Evolutionary conservation across 2,329 filamentous ascomycete genomes (phyloP).

Genomic region (Penicillium hesseltinei): DNA sequence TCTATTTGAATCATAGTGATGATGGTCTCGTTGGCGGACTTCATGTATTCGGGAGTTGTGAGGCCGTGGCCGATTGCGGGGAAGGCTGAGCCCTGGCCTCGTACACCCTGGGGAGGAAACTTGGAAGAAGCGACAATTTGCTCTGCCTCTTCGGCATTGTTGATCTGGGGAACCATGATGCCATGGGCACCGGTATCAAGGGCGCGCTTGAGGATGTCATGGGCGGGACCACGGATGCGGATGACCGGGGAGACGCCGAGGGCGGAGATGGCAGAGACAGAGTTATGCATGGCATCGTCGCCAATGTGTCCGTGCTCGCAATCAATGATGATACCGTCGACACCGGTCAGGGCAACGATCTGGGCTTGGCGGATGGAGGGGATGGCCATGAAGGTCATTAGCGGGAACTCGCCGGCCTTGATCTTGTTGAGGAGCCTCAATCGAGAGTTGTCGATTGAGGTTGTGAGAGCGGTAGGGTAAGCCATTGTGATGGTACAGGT

Average conservation of each 20-base stretch:
- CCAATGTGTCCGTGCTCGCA: slow-evolving; percentile 31
- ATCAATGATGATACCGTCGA: slow-evolving; percentile 63
- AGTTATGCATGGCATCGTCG: slow-evolving; percentile 31
- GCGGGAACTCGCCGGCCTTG: slow-evolving; percentile 39
- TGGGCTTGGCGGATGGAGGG: slow-evolving; percentile 51
- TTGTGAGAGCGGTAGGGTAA: slow-evolving; percentile 34
- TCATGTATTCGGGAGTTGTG: slow-evolving; percentile 33
- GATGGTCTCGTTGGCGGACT: slow-evolving; percentile 34
- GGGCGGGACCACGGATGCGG: slow-evolving; percentile 21
- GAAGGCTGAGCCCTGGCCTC: slow-evolving; percentile 31
- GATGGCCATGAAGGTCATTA: slow-evolving; percentile 53
- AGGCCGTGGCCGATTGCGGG: slow-evolving; percentile 35
- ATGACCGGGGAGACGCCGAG: slow-evolving; percentile 27
- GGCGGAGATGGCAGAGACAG: slow-evolving; percentile 25
- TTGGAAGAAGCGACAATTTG: slow-evolving; percentile 27
- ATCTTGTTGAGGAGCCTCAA: slow-evolving; percentile 48
- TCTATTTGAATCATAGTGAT: slow-evolving; percentile 43
- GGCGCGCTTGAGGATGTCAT: slow-evolving; percentile 27
- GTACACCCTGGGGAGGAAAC: slow-evolving; percentile 31
- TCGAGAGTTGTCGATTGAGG: slow-evolving; percentile 41
- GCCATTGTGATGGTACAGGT: slow-evolving; percentile 7
- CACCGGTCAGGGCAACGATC: slow-evolving; percentile 60
- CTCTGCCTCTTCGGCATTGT: slow-evolving; percentile 51
- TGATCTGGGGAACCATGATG: slow-evolving; percentile 42
- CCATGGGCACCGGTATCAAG: slow-evolving; percentile 42